Conservation (phyloP, 306 rosid species). For the Canavalia gladiata region DNA sequence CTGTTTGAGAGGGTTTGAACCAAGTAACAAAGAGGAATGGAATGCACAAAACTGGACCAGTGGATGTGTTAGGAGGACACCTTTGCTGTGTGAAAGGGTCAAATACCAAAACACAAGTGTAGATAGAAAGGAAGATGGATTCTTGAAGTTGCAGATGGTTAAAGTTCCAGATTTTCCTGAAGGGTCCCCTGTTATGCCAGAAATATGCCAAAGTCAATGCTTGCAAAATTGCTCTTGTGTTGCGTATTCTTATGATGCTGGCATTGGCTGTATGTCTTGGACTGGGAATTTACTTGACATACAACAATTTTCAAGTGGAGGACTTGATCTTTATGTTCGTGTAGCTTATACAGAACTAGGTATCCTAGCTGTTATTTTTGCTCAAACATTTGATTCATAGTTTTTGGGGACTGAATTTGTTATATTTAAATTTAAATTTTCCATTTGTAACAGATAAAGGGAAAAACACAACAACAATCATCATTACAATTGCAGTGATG, state of each 20-base stretch:
- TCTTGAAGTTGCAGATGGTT: conserved; percentile 38
- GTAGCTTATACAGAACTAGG: conserved; percentile 36
- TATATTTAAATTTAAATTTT: neutral
- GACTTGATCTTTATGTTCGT: conserved; percentile 44
- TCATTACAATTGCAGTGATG: conserved; percentile 21
- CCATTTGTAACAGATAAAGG: neutral
- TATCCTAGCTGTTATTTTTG: neutral
- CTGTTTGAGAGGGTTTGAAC: conserved; percentile 58
- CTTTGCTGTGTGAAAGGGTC: conserved; percentile 47
- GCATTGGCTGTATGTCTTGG: conserved; percentile 50
- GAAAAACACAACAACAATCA: neutral
- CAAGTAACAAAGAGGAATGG: conserved; percentile 52
- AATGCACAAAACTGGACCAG: conserved; percentile 38
- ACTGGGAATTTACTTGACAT: conserved; percentile 30
- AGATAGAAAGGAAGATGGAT: conserved; percentile 44
- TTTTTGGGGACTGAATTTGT: neutral
- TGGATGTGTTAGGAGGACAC: conserved; percentile 40
- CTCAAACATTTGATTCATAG: neutral
- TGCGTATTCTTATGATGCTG: conserved; percentile 33
- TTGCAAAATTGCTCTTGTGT: conserved; percentile 44
- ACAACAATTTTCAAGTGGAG: conserved; percentile 33
- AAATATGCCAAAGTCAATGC: conserved; percentile 30
- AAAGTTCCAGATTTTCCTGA: conserved; percentile 52
- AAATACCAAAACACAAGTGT: neutral
- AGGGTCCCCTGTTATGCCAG: neutral